These are phyloP conservation scores for Botryotinia narcissicola DNA, from an alignment of 2,329 filamentous ascomycete species.

Conservation along the genomic window DNA sequence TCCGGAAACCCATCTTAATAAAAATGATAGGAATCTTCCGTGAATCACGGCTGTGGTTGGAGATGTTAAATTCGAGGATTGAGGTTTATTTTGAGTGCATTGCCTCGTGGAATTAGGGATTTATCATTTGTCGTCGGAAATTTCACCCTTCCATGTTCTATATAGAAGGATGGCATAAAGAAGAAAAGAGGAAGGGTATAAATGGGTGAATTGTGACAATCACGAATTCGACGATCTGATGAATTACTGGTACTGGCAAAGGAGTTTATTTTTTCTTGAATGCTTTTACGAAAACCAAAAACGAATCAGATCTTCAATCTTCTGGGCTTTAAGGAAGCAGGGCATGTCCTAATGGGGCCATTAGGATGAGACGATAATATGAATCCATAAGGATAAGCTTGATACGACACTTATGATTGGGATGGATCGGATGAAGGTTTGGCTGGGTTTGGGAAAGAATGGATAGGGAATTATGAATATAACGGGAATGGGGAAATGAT, in stretches of 20 bases:
- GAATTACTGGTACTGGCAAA: constrained; percentile 7
- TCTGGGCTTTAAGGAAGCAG: not conserved
- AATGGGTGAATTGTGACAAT: not conserved
- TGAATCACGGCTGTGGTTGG: not conserved
- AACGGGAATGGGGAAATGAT: constrained; percentile 1
- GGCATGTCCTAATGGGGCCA: not conserved
- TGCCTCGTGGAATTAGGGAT: not conserved
- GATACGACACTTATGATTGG: constrained; percentile 12
- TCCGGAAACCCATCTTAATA: not conserved
- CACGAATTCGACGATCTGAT: constrained; percentile 17
- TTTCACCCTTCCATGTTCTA: not conserved
- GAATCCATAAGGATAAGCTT: not conserved
- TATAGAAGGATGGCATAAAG: constrained; percentile 5
- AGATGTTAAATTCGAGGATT: not conserved
- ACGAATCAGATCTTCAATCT: not conserved
- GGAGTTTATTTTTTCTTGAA: constrained; percentile 15
- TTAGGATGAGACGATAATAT: not conserved
- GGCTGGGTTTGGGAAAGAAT: constrained; percentile 9
- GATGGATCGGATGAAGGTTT: constrained; percentile 3
- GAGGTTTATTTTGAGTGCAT: not conserved
- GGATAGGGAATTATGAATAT: constrained; percentile 11
- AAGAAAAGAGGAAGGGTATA: constrained; percentile 7
- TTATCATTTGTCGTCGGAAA: not conserved
- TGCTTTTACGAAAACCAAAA: constrained; percentile 13
- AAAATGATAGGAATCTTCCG: not conserved